These are phyloP conservation scores for Candida vaughaniae DNA, from an alignment of 805 yeast species.

Conservation along the genomic window DNA sequence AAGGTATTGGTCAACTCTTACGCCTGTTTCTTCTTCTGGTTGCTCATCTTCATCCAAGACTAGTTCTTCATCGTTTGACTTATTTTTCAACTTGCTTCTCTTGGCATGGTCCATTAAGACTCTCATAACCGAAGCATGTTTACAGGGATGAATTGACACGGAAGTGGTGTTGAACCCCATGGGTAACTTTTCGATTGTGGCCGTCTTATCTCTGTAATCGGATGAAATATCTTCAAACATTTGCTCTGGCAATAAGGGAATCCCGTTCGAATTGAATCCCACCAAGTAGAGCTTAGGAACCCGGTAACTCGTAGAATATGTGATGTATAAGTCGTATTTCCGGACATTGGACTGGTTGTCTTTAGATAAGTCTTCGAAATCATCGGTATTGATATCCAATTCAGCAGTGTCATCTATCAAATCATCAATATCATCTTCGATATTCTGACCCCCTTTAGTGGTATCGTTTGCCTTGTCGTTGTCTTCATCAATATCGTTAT, in stretches of 20 bases:
- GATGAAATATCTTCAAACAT: constrained; percentile 94
- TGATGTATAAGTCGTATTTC: constrained; percentile 83
- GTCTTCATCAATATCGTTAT: constrained; percentile 28
- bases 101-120: constrained; percentile 73
- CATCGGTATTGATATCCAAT: constrained; percentile 31
- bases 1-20: constrained; percentile 89
- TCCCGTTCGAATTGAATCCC: constrained; percentile 81
- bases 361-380: constrained; percentile 25
- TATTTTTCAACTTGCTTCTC: constrained; percentile 30
- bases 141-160: constrained; percentile 94
- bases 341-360: constrained; percentile 45
- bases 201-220: constrained; percentile 94
- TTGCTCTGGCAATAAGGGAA: constrained; percentile 79
- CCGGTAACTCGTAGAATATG: constrained; percentile 91
- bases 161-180: constrained; percentile 71
- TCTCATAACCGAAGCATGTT: constrained; percentile 92
- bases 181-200: constrained; percentile 91
- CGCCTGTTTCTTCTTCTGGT: constrained; percentile 23
- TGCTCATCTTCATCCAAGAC: constrained; percentile 10
- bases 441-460: too few species aligned
- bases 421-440: constrained; percentile 43
- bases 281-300: constrained; percentile 93
- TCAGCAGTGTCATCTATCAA: constrained; percentile 45
- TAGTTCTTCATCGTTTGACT: constrained; percentile 16
- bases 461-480: too few species aligned